Base-by-base conservation (phyloP, 208 protist species). In the Eutreptiella sp. region DNA sequence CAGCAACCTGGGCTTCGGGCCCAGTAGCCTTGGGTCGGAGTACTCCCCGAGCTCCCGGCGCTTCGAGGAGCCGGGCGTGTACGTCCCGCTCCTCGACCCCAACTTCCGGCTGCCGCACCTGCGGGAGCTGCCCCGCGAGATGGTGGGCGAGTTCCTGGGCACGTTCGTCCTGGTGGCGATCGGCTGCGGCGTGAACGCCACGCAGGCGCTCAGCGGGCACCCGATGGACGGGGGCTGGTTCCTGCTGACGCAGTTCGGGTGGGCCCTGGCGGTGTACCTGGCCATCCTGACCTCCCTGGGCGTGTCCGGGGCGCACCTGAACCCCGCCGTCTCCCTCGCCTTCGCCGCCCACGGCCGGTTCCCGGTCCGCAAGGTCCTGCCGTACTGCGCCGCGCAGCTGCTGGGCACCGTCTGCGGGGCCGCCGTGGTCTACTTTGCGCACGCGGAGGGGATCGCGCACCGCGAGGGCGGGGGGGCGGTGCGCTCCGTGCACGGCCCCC, bases 71-170 rank as follows among this genome's bases (percentile, higher is more conserved):
- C n/a, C n/a, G n/a, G n/a, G n/a, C n/a, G n/a, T n/a, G n/a, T n/a
- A n/a, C n/a, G n/a, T n/a, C n/a, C n/a, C n/a, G n/a, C n/a, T n/a
- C n/a, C n/a, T n/a, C n/a, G n/a, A n/a, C n/a, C n/a, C n/a, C n/a
- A n/a, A n/a, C n/a, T n/a, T n/a, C n/a, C n/a, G n/a, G n/a, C n/a
- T n/a, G n/a, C n/a, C n/a, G n/a, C n/a, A n/a, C 14, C 63, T 65
- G 19, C 73, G 76, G 4, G 53, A 64, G 45, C 31, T 16, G 33
- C 42, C 67, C 38, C 72, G 73, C 31, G 76, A 79, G 61, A 77
- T 79, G 57, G 47, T 79, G 32, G 60, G 63, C n/a, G 72, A 79
- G 70, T 79, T 76, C 46, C 66, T 75, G 19, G 76, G 76, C 34
- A 77, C 69, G 21, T 70, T 77, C 34, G 55, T 81, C 24, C 57